These are phyloP conservation scores for Botryosphaeria dothidea DNA, from an alignment of 2,329 filamentous ascomycete species.

Conservation along the genomic window DNA sequence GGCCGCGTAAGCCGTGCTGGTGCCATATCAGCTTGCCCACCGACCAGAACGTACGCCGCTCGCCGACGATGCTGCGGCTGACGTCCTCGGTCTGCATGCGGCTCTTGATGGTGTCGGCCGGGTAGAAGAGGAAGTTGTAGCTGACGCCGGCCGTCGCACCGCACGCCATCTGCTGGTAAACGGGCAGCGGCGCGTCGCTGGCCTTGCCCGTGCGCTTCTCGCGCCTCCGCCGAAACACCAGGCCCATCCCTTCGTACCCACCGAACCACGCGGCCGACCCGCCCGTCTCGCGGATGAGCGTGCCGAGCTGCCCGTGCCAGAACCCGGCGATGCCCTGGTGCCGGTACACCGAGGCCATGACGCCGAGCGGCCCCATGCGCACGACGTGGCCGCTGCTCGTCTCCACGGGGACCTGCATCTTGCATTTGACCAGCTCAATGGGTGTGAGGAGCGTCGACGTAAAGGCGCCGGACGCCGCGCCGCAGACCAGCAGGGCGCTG, in stretches of 20 bases:
- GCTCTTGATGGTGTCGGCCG: slow-evolving; percentile 95
- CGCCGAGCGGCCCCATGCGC: slow-evolving; percentile 64
- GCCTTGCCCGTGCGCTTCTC: slow-evolving; percentile 22
- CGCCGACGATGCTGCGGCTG: slow-evolving; percentile 49
- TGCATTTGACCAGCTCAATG: slow-evolving; percentile 97
- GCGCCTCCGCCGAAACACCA: slow-evolving; percentile 62
- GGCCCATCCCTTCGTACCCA: slow-evolving; percentile 56
- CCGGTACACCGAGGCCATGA: slow-evolving; percentile 78
- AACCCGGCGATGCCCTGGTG: slow-evolving; percentile 83
- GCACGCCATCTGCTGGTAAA: slow-evolving; percentile 85
- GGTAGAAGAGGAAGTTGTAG: slow-evolving; percentile 98
- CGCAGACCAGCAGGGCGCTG: slow-evolving; percentile 73
- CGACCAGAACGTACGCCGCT: slow-evolving; percentile 67
- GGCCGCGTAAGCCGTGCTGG: slow-evolving; percentile 75
- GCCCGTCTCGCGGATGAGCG: slow-evolving; percentile 89
- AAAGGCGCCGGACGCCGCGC: slow-evolving; percentile 82
- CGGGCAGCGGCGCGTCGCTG: slow-evolving; percentile 62
- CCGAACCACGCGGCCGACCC: slow-evolving; percentile 96
- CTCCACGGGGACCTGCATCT: slow-evolving; percentile 77
- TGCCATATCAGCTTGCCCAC: slow-evolving; percentile 77
- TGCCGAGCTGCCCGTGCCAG: slow-evolving; percentile 94
- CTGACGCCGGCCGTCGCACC: slow-evolving; percentile 87
- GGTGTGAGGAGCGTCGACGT: slow-evolving; percentile 91
- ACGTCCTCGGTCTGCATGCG: slow-evolving; percentile 90
- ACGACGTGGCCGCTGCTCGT: slow-evolving; percentile 33